phyloP scores from a whole-genome alignment of 164 flowering plant species.

The Pachysandra terminalis region DNA sequence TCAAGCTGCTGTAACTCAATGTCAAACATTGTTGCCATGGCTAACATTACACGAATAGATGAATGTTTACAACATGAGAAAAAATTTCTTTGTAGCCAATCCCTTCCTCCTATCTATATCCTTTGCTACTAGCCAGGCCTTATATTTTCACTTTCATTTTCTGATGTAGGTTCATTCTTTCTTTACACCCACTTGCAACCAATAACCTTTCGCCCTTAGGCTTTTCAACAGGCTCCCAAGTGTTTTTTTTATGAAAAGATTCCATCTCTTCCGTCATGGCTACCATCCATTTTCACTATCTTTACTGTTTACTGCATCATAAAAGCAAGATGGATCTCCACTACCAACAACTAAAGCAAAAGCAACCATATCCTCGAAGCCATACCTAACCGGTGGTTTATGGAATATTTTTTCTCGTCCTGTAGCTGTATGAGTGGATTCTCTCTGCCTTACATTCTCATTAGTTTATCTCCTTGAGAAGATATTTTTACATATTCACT shows the following conservation, averaged over 20 bases:
- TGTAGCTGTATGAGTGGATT: background rate
- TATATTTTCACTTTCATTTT: background rate
- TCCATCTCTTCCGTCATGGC: background rate
- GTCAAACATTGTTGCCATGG: background rate
- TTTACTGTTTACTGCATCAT: background rate
- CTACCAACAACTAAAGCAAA: background rate
- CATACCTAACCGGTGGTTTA: background rate
- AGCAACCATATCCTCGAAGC: background rate
- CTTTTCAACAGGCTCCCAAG: background rate
- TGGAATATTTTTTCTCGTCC: background rate
- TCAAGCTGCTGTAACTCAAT: background rate
- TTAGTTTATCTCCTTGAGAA: background rate
- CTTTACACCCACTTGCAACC: background rate
- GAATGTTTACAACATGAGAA: conserved; percentile 9
- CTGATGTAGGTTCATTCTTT: background rate
- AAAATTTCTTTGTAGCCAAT: conserved; percentile 11
- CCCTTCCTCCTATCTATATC: conserved; percentile 2
- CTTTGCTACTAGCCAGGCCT: background rate
- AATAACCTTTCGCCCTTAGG: background rate
- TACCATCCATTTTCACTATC: background rate
- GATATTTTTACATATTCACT: background rate
- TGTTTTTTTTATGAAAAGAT: background rate
- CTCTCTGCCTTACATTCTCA: background rate
- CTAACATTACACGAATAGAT: conserved; percentile 2
- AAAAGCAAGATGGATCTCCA: background rate